phyloP scores from a whole-genome alignment of 495 filamentous ascomycete genomes.

The Penicillium alfredii region DNA sequence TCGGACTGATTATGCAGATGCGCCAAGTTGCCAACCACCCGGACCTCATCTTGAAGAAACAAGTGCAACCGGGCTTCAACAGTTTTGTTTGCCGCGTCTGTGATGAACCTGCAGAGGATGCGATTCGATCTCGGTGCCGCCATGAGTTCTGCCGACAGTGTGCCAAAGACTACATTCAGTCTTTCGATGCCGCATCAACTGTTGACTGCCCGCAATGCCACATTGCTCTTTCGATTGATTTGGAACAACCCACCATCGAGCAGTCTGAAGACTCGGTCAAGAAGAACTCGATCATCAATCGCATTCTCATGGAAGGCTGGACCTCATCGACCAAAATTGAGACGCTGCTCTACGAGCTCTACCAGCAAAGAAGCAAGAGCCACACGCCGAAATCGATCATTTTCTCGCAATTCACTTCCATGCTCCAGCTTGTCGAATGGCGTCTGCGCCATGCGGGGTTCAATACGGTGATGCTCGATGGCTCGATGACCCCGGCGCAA shows the following conservation, averaged over 20 bases:
- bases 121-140: slow-evolving; percentile 82
- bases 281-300: slow-evolving; percentile 93
- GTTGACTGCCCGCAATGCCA: slow-evolving; percentile 91
- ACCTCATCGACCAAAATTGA: slow-evolving; percentile 97
- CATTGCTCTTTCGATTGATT: slow-evolving; percentile 79
- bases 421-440: slow-evolving; percentile 85
- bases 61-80: slow-evolving; percentile 79
- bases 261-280: slow-evolving; percentile 78
- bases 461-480: slow-evolving; percentile 95
- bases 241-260: slow-evolving; percentile 89
- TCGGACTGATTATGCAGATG: slow-evolving; percentile 94
- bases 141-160: slow-evolving; percentile 95
- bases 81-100: slow-evolving; percentile 88
- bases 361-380: slow-evolving; percentile 80
- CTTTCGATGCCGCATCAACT: slow-evolving; percentile 52
- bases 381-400: slow-evolving; percentile 84
- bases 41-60: slow-evolving; percentile 85
- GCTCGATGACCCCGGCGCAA: slow-evolving; percentile 89
- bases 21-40: slow-evolving; percentile 94
- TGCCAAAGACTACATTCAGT: slow-evolving; percentile 74
- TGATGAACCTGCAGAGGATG: slow-evolving; percentile 91
- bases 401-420: slow-evolving; percentile 66
- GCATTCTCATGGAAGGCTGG: slow-evolving; percentile 97
- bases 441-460: slow-evolving; percentile 89
- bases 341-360: slow-evolving; percentile 86